phyloP scores from a whole-genome alignment of 2,329 filamentous ascomycete species.

The Penicillium freii region DNA sequence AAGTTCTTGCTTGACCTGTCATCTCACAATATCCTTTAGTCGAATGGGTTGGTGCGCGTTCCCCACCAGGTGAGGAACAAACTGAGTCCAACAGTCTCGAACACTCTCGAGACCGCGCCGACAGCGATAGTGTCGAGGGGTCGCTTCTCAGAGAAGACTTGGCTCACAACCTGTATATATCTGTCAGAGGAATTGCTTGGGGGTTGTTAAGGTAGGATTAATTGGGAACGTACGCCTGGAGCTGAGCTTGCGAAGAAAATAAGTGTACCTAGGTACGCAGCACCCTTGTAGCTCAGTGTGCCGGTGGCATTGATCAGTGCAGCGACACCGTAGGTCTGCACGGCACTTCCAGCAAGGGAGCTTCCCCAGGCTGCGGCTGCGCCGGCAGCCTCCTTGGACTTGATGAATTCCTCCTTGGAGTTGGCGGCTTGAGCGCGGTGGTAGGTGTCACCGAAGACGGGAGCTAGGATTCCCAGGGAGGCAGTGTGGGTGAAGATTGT shows the following conservation, averaged over 20 bases:
- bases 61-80: conserved; percentile 97
- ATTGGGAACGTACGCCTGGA: conserved; percentile 66
- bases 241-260: conserved; percentile 91
- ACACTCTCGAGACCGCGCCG: conserved; percentile 75
- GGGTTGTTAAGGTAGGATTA: background rate
- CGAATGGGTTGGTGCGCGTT: conserved; percentile 88
- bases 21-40: conserved; percentile 51
- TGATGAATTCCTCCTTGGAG: conserved; percentile 94
- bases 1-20: conserved; percentile 9
- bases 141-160: conserved; percentile 87
- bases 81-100: conserved; percentile 90
- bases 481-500: conserved; percentile 92
- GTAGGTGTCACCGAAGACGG: conserved; percentile 92
- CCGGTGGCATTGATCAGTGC: conserved; percentile 92
- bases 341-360: conserved; percentile 79
- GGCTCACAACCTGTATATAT: conserved; percentile 68
- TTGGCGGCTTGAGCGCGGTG: conserved; percentile 86
- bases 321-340: conserved; percentile 86
- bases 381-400: conserved; percentile 85
- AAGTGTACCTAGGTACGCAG: conserved; percentile 84
- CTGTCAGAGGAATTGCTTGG: conserved; percentile 7
- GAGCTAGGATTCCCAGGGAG: conserved; percentile 81
- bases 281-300: conserved; percentile 94
- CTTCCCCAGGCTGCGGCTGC: conserved; percentile 88
- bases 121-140: conserved; percentile 87